Conservation (phyloP, 176 grass and related monocot species). For the Rhynchospora breviuscula region DNA sequence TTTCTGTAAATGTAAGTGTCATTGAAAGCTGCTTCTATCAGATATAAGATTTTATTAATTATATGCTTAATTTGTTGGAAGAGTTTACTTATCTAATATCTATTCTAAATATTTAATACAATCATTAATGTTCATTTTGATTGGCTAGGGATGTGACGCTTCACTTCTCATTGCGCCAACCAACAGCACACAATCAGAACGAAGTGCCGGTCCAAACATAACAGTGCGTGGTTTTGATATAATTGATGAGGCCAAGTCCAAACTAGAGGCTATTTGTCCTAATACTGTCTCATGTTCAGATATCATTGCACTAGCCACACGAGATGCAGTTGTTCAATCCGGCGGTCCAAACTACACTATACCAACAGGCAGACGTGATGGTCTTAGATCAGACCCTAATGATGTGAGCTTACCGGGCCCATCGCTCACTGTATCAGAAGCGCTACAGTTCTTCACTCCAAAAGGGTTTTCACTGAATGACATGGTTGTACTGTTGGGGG, state of each 20-base stretch:
- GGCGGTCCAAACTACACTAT: conserved; percentile 32
- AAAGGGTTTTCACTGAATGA: conserved; percentile 40
- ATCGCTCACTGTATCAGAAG: conserved; percentile 1
- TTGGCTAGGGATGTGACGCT: conserved; percentile 41
- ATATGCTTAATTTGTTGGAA: not conserved
- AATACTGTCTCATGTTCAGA: conserved; percentile 48
- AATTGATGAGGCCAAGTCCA: conserved; percentile 30
- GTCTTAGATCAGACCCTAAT: conserved; percentile 7
- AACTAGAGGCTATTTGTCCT: conserved; percentile 33
- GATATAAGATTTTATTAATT: not conserved
- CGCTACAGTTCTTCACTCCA: conserved; percentile 26
- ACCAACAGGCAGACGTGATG: conserved; percentile 31
- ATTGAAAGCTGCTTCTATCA: not conserved
- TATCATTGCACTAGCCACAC: conserved; percentile 38
- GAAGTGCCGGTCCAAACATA: conserved; percentile 33
- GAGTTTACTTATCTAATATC: not conserved
- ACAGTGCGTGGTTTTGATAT: conserved; percentile 37
- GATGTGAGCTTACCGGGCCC: conserved; percentile 34
- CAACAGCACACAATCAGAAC: conserved; percentile 11
- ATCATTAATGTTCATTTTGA: not conserved
- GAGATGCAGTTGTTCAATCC: conserved; percentile 36
- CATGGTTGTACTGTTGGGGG: conserved; percentile 45
- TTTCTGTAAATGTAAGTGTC: not conserved
- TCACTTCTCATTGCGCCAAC: conserved; percentile 39
- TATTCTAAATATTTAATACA: not conserved